phyloP scores from a whole-genome alignment of 1,284 basidiomycete species.

The Xanthoconium separans region DNA sequence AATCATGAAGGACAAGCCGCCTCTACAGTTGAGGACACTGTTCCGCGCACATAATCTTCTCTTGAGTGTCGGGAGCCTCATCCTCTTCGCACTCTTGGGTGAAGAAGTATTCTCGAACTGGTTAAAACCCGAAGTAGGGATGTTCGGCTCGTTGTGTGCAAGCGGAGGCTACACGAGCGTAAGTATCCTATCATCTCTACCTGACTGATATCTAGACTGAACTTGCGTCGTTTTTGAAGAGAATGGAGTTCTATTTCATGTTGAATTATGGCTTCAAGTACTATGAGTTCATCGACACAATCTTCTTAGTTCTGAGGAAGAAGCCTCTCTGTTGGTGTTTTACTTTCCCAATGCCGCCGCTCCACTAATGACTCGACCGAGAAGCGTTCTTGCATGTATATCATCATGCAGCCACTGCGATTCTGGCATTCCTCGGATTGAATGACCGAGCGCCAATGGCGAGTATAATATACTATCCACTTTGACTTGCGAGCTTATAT shows the following conservation, averaged over 20 bases:
- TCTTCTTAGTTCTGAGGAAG: slow-evolving; percentile 96
- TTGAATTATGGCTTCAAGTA: slow-evolving; percentile 97
- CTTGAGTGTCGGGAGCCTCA: slow-evolving; percentile 75
- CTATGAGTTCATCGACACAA: slow-evolving; percentile 88
- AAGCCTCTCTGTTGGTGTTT: slow-evolving; percentile 78
- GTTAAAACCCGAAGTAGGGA: slow-evolving; percentile 68
- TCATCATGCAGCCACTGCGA: slow-evolving; percentile 93
- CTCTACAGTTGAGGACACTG: slow-evolving; percentile 75
- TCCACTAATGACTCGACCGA: not conserved
- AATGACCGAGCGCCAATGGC: slow-evolving; percentile 86
- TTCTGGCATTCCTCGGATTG: slow-evolving; percentile 91
- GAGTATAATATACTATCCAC: slow-evolving; percentile 25
- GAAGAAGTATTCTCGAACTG: slow-evolving; percentile 83
- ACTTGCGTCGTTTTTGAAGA: slow-evolving; percentile 38
- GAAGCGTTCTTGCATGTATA: slow-evolving; percentile 94
- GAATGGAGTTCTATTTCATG: slow-evolving; percentile 89
- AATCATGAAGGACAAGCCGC: slow-evolving; percentile 76
- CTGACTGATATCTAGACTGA: not conserved
- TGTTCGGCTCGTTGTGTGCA: slow-evolving; percentile 79
- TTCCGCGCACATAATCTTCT: slow-evolving; percentile 93
- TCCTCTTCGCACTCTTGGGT: slow-evolving; percentile 80
- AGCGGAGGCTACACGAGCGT: slow-evolving; percentile 79
- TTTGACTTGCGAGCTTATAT: not conserved
- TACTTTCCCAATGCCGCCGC: not conserved
- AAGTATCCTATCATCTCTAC: slow-evolving; percentile 30